phyloP scores from a whole-genome alignment of 345 rosid species.

The Populus pruinosa region DNA sequence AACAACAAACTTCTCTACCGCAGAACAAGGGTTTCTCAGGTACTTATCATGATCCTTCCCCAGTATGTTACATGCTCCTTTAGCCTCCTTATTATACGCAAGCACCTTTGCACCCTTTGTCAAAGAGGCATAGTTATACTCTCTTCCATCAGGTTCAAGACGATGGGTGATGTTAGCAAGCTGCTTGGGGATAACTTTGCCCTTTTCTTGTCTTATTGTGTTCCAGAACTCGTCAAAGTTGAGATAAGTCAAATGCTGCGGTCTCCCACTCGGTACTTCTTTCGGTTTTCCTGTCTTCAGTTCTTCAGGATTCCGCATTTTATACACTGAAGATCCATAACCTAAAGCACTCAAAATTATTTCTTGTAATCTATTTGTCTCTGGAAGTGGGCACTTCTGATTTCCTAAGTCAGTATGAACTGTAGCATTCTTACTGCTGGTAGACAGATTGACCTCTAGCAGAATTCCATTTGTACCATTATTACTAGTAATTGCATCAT shows the following conservation, averaged over 20 bases:
- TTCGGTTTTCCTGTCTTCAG: slow-evolving; percentile 16
- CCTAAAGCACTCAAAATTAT: slow-evolving; percentile 45
- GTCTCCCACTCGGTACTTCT: slow-evolving; percentile 24
- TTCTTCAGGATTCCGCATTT: slow-evolving; percentile 31
- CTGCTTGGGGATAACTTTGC: slow-evolving; percentile 31
- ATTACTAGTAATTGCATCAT: slow-evolving; percentile 11
- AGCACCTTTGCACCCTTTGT: slow-evolving; percentile 84
- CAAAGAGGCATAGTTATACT: slow-evolving; percentile 80
- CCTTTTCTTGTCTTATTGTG: slow-evolving; percentile 45
- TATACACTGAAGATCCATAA: slow-evolving; percentile 42
- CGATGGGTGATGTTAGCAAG: slow-evolving; percentile 66
- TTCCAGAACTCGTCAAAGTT: slow-evolving; percentile 61
- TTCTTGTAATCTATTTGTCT: slow-evolving; percentile 41
- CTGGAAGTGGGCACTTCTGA: slow-evolving; percentile 34
- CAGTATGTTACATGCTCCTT: slow-evolving; percentile 81
- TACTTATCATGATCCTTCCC: slow-evolving; percentile 81
- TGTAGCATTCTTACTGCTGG: slow-evolving; percentile 27
- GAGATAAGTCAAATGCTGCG: slow-evolving; percentile 41
- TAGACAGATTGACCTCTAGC: slow-evolving; percentile 34
- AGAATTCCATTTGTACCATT: slow-evolving; percentile 30
- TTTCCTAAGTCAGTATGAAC: slow-evolving; percentile 31
- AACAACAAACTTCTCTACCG: slow-evolving; percentile 62
- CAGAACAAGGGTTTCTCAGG: slow-evolving; percentile 84
- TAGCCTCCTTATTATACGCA: slow-evolving; percentile 81
- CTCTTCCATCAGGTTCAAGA: slow-evolving; percentile 80